Percentiles rank a stretch among this genome's conserved stretches.
These are phyloP conservation scores for Porcisia deanei DNA, from an alignment of 208 protist species.

Conservation along the genomic window DNA sequence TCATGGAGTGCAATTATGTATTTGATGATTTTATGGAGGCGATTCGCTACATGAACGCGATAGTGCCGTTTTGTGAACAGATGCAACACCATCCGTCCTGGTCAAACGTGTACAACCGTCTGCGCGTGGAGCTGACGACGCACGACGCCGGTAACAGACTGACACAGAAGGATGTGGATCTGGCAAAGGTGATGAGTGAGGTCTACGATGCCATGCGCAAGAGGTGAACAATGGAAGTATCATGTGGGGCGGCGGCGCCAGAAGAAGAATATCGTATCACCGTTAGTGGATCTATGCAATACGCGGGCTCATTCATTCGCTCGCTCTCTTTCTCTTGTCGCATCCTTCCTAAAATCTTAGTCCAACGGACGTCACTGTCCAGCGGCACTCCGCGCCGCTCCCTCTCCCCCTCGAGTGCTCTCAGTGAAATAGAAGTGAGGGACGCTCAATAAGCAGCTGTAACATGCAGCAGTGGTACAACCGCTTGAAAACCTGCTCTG, in stretches of 20 bases:
- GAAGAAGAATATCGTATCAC: not conserved
- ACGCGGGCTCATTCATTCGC: not conserved
- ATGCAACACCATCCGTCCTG: conserved; percentile 95
- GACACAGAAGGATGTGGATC: conserved; percentile 77
- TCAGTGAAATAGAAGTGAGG: not conserved
- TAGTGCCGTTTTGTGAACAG: conserved; percentile 80
- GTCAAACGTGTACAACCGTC: conserved; percentile 95
- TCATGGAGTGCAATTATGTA: conserved; percentile 70
- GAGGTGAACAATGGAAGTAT: not conserved
- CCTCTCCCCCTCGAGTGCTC: not conserved
- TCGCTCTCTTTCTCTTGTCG: not conserved
- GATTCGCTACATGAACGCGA: conserved; percentile 89
- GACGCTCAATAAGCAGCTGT: not conserved
- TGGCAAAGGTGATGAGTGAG: conserved; percentile 68
- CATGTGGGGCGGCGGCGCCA: too few species aligned
- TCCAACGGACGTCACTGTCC: not conserved
- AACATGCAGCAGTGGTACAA: not conserved
- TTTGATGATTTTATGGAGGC: conserved; percentile 92
- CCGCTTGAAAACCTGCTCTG: not conserved
- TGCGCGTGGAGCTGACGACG: conserved; percentile 93
- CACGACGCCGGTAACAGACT: conserved; percentile 92
- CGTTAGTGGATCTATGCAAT: not conserved
- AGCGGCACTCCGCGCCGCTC: too few species aligned
- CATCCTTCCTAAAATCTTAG: too few species aligned
- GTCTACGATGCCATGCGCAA: conserved; percentile 27